Base-by-base conservation (phyloP, 352 stramenopile genomes). In the Phytopythium helicoides region DNA sequence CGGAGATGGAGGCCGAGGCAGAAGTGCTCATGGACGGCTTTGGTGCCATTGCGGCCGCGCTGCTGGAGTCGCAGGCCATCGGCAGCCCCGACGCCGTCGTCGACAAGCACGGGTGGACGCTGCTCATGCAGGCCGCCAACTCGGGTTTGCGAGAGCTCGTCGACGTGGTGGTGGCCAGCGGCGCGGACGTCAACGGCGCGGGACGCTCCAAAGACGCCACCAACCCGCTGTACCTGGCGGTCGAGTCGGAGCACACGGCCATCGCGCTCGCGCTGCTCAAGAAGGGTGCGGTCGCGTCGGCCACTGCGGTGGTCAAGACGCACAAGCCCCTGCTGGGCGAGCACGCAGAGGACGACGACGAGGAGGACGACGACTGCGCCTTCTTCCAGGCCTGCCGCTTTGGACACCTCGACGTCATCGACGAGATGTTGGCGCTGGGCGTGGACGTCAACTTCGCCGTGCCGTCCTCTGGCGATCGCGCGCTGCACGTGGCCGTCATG, bases 81-180 rank as follows among this genome's bases (percentile, higher is more conserved):
- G 53, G 66, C 10, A 63, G 71, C 40, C 61, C 62, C 1, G 73
- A 89, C 61, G 51, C 49, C 22, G 68, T 90, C 15, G 54, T 89
- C 33, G 84, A 92, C 62, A 73, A 78, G 23, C 67, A 90, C 41
- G 84, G 84, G 3, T 94, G 84, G 84, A 92, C 84, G 49, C 64
- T 94, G 47, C 64, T 94, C 40, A 94, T 94, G 81, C 84, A 94
- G 59, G 80, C 84, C 5, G 78, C 79, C 16, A 94, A 92, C 67
- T 86, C 66, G 18, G 81, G 81, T 1, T 68, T 94, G 9, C 62
- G 56, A 22, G 68, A 78, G 35, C 65, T 94, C 25, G 53, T 71
- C 26, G 61, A 89, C 38, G 73, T 73, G 53, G 62, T 92, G 18
- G 28, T 92, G 19, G 58, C 57, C 51, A 64, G 62, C 42, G 64